Evolutionary conservation across 441 rosid species (phyloP).

Genomic region (Erodium texanum): DNA sequence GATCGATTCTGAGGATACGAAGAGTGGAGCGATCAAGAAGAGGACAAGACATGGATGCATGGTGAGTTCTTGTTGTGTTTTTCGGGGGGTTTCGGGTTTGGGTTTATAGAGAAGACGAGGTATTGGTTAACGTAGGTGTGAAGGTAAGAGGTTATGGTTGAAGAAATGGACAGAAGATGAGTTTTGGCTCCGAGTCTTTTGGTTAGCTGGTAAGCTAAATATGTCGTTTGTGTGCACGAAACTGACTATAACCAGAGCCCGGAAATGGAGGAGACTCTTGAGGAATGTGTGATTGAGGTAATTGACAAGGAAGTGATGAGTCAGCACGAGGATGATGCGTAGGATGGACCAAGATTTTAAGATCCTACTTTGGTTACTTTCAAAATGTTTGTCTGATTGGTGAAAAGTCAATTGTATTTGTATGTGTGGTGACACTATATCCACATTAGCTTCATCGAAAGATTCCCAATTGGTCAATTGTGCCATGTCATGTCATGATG

Average conservation of each 20-base stretch:
- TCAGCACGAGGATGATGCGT: background rate
- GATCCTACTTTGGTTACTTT: background rate
- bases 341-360: background rate
- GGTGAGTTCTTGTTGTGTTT: background rate
- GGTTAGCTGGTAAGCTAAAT: background rate
- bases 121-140: no score
- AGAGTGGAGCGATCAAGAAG: constrained; percentile 14
- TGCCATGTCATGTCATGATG: background rate
- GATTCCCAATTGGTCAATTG: background rate
- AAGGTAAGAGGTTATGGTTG: no score
- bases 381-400: background rate
- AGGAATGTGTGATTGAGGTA: background rate
- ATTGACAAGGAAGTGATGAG: background rate
- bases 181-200: background rate
- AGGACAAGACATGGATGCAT: constrained; percentile 22
- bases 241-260: background rate
- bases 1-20: constrained; percentile 37
- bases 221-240: constrained; percentile 1
- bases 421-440: background rate
- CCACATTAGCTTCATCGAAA: background rate
- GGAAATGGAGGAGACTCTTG: background rate
- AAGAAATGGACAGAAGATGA: constrained; percentile 10
- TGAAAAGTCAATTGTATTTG: background rate
- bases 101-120: constrained; percentile 11
- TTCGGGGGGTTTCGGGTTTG: background rate